Base-by-base conservation (phyloP, 345 rosid species). In the Citrus cavaleriei region DNA sequence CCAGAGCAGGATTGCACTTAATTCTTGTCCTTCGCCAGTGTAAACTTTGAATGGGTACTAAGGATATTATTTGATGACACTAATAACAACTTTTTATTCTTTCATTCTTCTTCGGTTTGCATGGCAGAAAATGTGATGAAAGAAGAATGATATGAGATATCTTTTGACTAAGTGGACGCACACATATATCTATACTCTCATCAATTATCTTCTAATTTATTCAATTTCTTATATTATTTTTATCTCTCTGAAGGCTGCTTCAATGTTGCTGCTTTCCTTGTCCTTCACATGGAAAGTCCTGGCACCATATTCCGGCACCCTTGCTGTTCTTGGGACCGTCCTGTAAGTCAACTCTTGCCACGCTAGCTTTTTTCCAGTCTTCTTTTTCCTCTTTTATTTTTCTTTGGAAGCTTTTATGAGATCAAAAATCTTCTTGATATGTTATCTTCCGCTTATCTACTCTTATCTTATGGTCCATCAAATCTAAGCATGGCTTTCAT, bases 281-380 rank as follows among this genome's bases (percentile, higher is more conserved):
- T 91, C 99, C 77, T 91, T 94, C 87, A 91, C 95, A 73, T 96
- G 98, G 99, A 93, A 89, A 82, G 95, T 86, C 75, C 87, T 96
- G 72, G 97, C 98, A 78, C 93, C 97, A 27, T 90, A 94, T 89
- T 92, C 99, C 30, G 99, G 97, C 49, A 82, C 90, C 67, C 93
- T 96, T 71, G 95, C 99, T 5, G 98, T 96, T 59, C 82, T 91
- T 81, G 99, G 99, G 81, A 96, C 99, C 65, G 97, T 96, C 74
- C 91, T 94, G 99, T 96, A 86, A 92, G 97, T 85, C 80, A 27
- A 64, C 10, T 40, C 38, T 38, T 77, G 18, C 38, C 19, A 27
- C 3, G 21, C 54, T 55, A 34, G 55, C 65, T 28, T 19, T 63
- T 24, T 30, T 28, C 10, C 57, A 16, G 21, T 18, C 57, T 51